Base-by-base conservation (phyloP, 371 early-diverging fungal genomes). In the Blakeslea trispora region DNA sequence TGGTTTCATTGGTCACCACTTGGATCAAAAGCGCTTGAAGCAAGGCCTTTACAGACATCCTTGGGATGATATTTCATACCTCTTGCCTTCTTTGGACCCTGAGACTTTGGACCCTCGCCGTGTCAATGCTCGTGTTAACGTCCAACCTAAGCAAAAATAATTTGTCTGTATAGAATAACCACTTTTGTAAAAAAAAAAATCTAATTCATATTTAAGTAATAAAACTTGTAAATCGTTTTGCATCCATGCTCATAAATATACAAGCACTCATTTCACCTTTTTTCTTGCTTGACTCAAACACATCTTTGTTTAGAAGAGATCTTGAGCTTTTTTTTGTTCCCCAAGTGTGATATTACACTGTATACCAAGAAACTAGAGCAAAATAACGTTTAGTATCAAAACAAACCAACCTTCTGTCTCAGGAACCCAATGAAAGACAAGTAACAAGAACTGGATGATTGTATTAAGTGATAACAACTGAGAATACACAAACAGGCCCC, bases 1-100 rank as follows among this genome's bases (percentile, higher is more conserved):
- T 58, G 98, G 98, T 50, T 98, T 97, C 81, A 95, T 95, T 78
- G 94, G 93, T 47, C 98, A 97, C 67, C 96, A 90, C 74, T 79
- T 97, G 53, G 98, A 97, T 83, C 98, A 98, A 83, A 95, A 94
- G 87, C 80, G 98, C 39, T 81, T 97, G 72, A 97, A 97, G 89
- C 98, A 97, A 76, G 97, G 94, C 32, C 67, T 93, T 49, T 97
- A 97, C 89, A 82, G 97, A 66, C 98, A 96, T 81, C 96, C 97
- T 63, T 95, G 94, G 94, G 98, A 97, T 75, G 98, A 97, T 75
- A 97, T 97, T 64, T 91, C 92, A 56, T 97, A 96, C 79, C 79
- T 91, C 45, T 82, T 85, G 54, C 90, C 91, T 39, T 64, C 79
- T 9, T 53, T 77, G 58, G 72, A 77, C 46, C 74, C 77, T 21